phyloP scores from a whole-genome alignment of 2,329 filamentous ascomycete species.

The Lachnellula subtilissima region DNA sequence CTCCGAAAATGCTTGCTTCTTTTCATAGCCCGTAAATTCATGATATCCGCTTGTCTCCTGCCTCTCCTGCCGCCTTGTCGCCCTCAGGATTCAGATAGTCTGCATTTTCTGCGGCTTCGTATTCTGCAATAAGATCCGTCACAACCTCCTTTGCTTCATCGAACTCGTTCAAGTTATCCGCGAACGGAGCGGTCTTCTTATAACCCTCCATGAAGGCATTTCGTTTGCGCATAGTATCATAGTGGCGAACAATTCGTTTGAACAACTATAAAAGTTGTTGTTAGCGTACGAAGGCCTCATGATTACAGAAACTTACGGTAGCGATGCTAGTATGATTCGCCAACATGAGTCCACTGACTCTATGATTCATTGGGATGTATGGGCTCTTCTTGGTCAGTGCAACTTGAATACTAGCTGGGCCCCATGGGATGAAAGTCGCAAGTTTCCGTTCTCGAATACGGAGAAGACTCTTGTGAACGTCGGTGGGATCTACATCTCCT shows the following conservation, averaged over 20 bases:
- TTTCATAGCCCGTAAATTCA: slow-evolving; percentile 9
- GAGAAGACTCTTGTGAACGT: slow-evolving; percentile 96
- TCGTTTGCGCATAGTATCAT: slow-evolving; percentile 89
- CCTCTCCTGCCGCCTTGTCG: slow-evolving; percentile 24
- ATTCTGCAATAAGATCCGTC: slow-evolving; percentile 84
- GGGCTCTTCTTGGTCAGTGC: slow-evolving; percentile 94
- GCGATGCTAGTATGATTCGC: slow-evolving; percentile 97
- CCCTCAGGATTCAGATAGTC: slow-evolving; percentile 73
- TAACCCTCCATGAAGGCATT: slow-evolving; percentile 96
- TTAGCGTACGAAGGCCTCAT: not conserved
- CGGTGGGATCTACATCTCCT: slow-evolving; percentile 94
- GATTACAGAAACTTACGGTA: slow-evolving; percentile 52
- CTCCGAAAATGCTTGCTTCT: not conserved
- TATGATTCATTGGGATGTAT: slow-evolving; percentile 88
- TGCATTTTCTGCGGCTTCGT: slow-evolving; percentile 87
- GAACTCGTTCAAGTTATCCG: slow-evolving; percentile 88
- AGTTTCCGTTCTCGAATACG: slow-evolving; percentile 91
- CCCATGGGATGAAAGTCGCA: slow-evolving; percentile 97
- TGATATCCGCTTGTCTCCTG: slow-evolving; percentile 26
- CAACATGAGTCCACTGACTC: slow-evolving; percentile 94
- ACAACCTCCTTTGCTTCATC: slow-evolving; percentile 93
- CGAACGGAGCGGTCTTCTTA: slow-evolving; percentile 91
- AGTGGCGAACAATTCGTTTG: slow-evolving; percentile 87
- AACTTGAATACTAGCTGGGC: slow-evolving; percentile 94
- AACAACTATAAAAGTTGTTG: slow-evolving; percentile 56